Percentiles rank a stretch among this genome's conserved stretches.
phyloP scores from a whole-genome alignment of 2,329 filamentous ascomycete species.

The Penicillium griseofulvum region DNA sequence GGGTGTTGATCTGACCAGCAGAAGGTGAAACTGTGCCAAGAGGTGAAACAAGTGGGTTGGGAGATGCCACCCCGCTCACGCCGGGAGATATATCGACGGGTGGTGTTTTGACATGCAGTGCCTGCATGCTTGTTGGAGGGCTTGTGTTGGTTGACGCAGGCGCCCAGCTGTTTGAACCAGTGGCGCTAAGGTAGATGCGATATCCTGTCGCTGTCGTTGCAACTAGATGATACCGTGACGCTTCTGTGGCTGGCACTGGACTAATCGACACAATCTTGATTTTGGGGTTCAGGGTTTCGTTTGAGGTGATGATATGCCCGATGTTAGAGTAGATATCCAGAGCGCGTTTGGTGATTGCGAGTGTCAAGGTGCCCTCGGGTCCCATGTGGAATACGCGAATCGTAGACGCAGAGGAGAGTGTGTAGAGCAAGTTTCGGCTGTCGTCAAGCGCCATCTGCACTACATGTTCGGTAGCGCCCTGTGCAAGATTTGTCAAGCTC shows the following conservation, averaged over 20 bases:
- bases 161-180: constrained; percentile 61
- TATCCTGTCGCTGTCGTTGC: constrained; percentile 88
- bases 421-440: constrained; percentile 82
- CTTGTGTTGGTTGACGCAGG: constrained; percentile 59
- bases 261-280: constrained; percentile 80
- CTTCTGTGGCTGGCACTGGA: constrained; percentile 78
- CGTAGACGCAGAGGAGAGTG: constrained; percentile 80
- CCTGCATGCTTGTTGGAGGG: constrained; percentile 90
- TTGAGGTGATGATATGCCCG: constrained; percentile 74
- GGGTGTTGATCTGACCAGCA: constrained; percentile 46
- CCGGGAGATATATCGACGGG: constrained; percentile 50
- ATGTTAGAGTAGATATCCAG: constrained; percentile 64
- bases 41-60: constrained; percentile 27
- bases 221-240: constrained; percentile 81
- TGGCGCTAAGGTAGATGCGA: constrained; percentile 87
- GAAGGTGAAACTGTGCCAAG: constrained; percentile 23
- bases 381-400: constrained; percentile 92
- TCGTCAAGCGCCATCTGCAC: constrained; percentile 84
- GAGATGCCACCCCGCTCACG: constrained; percentile 3
- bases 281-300: constrained; percentile 67
- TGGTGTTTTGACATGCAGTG: constrained; percentile 95
- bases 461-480: constrained; percentile 60
- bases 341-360: constrained; percentile 57
- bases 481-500: constrained; percentile 37
- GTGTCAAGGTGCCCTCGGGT: constrained; percentile 50